These are phyloP conservation scores for Tinospora cordifolia DNA, from an alignment of 164 flowering plant species.

Conservation along the genomic window DNA sequence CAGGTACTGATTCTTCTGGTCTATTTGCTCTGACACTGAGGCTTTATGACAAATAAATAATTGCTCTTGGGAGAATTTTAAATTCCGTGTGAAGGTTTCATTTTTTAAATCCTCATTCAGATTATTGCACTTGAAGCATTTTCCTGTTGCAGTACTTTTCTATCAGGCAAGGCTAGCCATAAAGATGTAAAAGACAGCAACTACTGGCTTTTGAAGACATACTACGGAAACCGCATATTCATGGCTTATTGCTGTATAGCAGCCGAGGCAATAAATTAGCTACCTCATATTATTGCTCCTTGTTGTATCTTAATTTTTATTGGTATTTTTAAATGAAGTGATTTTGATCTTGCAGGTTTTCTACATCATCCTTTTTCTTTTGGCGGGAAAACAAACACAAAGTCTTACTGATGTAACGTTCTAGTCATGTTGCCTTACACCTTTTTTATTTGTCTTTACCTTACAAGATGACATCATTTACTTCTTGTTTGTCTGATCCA, in stretches of 20 bases:
- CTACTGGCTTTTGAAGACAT: constrained; percentile 76
- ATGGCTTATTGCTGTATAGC: constrained; percentile 91
- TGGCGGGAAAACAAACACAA: constrained; percentile 43
- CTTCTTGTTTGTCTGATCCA: constrained; percentile 15
- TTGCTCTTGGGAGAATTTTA: neutral
- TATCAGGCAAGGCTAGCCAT: constrained; percentile 81
- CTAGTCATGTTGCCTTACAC: neutral
- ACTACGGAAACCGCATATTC: constrained; percentile 78
- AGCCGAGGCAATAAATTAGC: constrained; percentile 60
- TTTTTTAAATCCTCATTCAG: neutral
- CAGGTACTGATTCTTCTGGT: constrained; percentile 40
- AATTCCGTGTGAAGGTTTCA: neutral
- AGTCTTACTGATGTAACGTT: constrained; percentile 50
- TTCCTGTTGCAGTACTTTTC: constrained; percentile 59
- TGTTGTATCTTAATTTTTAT: neutral
- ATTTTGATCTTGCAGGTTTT: constrained; percentile 53
- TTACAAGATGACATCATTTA: neutral
- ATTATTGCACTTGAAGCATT: neutral
- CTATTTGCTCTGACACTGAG: neutral
- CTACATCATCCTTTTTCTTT: constrained; percentile 66
- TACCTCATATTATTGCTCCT: neutral
- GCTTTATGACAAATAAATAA: neutral
- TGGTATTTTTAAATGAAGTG: constrained; percentile 5
- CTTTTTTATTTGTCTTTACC: neutral
- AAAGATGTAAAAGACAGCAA: constrained; percentile 94